A percentile compares a stretch with the other conserved stretches of the same genome.
These are phyloP conservation scores for Claviceps maximensis DNA, from an alignment of 2,329 filamentous ascomycete genomes.

Conservation along the genomic window DNA sequence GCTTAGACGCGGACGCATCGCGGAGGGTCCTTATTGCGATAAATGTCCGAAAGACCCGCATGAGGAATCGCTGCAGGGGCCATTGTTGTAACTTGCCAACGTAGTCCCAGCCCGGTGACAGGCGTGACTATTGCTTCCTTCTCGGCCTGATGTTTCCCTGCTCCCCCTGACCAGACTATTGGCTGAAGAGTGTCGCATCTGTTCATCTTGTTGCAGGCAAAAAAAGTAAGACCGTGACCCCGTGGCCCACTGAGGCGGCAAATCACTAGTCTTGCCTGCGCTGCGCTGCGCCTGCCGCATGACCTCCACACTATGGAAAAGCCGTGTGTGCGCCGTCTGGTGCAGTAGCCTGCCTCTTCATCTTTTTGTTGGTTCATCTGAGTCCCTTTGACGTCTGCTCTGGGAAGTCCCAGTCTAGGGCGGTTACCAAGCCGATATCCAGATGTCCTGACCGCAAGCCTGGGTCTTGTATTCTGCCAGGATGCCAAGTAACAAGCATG, in stretches of 20 bases:
- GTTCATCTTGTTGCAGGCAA: constrained; percentile 12
- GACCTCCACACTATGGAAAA: background rate
- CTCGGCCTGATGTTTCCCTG: background rate
- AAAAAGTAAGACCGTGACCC: constrained; percentile 5
- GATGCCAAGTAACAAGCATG: background rate
- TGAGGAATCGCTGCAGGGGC: background rate
- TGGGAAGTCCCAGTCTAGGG: background rate
- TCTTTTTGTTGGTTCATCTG: background rate
- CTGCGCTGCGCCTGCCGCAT: background rate
- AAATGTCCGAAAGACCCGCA: background rate
- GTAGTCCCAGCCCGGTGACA: background rate
- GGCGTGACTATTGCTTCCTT: background rate
- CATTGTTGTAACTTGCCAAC: background rate
- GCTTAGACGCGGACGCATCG: background rate
- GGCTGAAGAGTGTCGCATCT: constrained; percentile 9
- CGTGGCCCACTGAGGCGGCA: constrained; percentile 4
- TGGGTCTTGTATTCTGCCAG: background rate
- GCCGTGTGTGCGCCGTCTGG: constrained; percentile 1
- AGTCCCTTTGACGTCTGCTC: background rate
- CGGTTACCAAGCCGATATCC: background rate
- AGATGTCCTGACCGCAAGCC: background rate
- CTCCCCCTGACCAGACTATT: constrained; percentile 6
- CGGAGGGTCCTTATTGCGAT: background rate
- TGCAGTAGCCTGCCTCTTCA: background rate
- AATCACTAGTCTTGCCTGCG: constrained; percentile 5